Conservation (phyloP, 371 early-diverging fungal genomes). For the Caulochytrium protostelioides region DNA sequence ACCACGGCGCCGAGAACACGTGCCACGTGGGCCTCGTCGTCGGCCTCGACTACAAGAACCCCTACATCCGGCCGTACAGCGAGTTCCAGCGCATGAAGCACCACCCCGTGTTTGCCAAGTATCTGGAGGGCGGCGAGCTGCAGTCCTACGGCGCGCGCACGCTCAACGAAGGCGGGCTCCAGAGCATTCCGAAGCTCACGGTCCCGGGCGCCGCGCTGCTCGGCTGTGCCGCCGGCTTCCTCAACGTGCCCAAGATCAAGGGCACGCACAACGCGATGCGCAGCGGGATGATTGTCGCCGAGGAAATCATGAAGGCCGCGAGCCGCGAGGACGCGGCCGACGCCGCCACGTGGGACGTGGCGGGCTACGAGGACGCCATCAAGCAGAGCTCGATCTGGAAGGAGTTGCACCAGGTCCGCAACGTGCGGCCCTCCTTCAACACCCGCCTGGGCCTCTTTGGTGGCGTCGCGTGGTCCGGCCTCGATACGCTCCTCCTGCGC, state of each 20-base stretch:
- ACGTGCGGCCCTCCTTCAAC: constrained; percentile 86
- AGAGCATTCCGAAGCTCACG: constrained; percentile 73
- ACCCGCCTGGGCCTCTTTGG: constrained; percentile 65
- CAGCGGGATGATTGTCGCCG: constrained; percentile 72
- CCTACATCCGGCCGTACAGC: constrained; percentile 83
- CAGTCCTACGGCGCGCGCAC: constrained; percentile 90
- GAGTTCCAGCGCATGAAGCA: constrained; percentile 88
- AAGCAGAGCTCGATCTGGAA: constrained; percentile 79
- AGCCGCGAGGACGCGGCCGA: constrained; percentile 13
- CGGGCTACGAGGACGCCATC: constrained; percentile 55
- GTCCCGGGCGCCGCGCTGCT: constrained; percentile 94
- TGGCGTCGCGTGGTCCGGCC: constrained; percentile 67
- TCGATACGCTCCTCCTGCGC: constrained; percentile 68
- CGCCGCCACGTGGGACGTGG: constrained; percentile 33
- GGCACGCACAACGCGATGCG: constrained; percentile 98
- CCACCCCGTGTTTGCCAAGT: constrained; percentile 58
- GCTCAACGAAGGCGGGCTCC: constrained; percentile 83
- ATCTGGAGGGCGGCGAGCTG: constrained; percentile 79
- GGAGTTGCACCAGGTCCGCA: constrained; percentile 77
- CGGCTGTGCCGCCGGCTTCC: constrained; percentile 88
- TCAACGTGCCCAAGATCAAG: constrained; percentile 95
- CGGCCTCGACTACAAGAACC: constrained; percentile 83
- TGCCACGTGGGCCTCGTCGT: constrained; percentile 75
- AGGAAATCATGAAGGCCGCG: constrained; percentile 16
- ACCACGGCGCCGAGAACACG: constrained; percentile 76